These are phyloP conservation scores for Hsuehochloa calcarea DNA, from an alignment of 176 grass and related monocot species.

Conservation along the genomic window DNA sequence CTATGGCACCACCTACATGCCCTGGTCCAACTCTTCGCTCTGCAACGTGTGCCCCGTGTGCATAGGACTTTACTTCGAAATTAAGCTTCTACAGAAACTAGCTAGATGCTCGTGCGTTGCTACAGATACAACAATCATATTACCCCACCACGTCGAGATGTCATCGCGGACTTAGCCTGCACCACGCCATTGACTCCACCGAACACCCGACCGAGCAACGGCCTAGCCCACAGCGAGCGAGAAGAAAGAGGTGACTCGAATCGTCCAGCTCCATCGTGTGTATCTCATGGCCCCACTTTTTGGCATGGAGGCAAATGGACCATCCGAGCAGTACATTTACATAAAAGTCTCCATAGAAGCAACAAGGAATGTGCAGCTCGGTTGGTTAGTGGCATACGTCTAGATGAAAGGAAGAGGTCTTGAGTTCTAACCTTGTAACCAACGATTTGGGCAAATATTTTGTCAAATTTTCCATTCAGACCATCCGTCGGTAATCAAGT, in stretches of 20 bases:
- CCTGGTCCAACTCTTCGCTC: not conserved
- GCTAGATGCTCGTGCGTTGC: no score
- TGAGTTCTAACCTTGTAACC: not conserved
- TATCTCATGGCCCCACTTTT: not conserved
- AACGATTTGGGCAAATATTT: not conserved
- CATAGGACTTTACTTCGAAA: not conserved
- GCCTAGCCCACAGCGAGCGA: not conserved
- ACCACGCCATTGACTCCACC: not conserved
- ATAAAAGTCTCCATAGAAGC: not conserved
- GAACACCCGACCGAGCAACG: not conserved
- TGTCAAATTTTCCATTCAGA: not conserved
- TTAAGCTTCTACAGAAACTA: not conserved
- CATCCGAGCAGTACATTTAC: not conserved
- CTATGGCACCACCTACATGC: not conserved
- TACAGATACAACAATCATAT: not conserved
- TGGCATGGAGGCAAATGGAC: not conserved
- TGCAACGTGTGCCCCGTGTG: not conserved
- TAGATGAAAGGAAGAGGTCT: not conserved
- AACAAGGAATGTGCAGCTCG: not conserved
- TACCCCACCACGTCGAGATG: not conserved
- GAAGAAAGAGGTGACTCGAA: not conserved
- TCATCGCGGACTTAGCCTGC: not conserved
- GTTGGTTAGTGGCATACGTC: not conserved
- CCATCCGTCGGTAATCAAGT: not conserved
- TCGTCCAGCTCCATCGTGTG: not conserved